A percentile compares a stretch with the other conserved stretches of the same genome.
Conservation (phyloP, 345 rosid species). For the Citrus inodora region DNA sequence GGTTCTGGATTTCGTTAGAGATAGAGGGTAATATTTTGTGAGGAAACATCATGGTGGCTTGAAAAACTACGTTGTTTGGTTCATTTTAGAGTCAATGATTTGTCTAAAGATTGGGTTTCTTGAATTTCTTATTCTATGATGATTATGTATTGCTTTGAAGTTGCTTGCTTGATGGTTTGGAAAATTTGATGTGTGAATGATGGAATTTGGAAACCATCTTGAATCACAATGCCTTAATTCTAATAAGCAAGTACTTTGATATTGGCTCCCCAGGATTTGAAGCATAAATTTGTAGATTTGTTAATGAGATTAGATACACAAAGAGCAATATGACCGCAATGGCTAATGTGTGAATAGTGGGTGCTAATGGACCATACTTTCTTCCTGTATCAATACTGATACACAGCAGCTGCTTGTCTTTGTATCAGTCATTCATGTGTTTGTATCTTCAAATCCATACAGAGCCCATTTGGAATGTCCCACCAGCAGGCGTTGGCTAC, state of each 20-base stretch:
- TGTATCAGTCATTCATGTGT: conserved; percentile 3
- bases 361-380: not conserved
- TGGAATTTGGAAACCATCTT: not conserved
- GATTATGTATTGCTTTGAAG: not conserved
- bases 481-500: conserved; percentile 82
- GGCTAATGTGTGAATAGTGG: not conserved
- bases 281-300: not conserved
- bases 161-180: not conserved
- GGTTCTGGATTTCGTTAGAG: not conserved
- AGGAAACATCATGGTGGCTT: not conserved
- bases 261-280: not conserved
- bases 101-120: not conserved
- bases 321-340: not conserved
- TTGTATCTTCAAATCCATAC: conserved; percentile 26
- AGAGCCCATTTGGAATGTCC: conserved; percentile 84
- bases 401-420: not conserved
- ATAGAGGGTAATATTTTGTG: not conserved
- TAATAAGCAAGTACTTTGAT: not conserved
- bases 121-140: not conserved
- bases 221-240: not conserved
- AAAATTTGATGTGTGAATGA: not conserved
- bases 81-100: not conserved
- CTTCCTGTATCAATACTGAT: not conserved
- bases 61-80: not conserved
- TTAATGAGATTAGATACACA: not conserved